Evolutionary conservation across 192 early-diverging fungal species (phyloP).

Genomic region (Jimgerdemannia lactiflua): DNA sequence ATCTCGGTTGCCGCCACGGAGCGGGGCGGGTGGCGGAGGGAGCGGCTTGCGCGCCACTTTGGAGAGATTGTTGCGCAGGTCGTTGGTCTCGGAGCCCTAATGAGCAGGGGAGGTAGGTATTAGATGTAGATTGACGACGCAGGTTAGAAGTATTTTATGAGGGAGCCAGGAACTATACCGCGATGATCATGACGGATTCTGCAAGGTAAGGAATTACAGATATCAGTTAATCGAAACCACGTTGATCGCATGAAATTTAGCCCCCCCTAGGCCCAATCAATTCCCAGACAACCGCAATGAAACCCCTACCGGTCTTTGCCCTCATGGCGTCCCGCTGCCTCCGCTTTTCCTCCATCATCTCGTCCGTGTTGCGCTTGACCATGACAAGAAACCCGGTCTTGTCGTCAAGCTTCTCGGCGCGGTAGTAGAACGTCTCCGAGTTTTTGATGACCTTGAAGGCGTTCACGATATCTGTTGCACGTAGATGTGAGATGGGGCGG

Average conservation of each 20-base stretch:
- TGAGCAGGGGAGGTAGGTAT: not conserved
- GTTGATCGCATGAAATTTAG: no score
- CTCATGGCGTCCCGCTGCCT: not conserved
- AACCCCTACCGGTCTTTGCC: slow-evolving; percentile 5
- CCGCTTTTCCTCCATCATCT: slow-evolving; percentile 38
- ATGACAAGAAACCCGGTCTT: slow-evolving; percentile 61
- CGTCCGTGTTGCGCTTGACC: slow-evolving; percentile 57
- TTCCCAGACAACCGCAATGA: not conserved
- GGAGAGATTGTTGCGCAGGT: not conserved
- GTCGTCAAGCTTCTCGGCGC: slow-evolving; percentile 64
- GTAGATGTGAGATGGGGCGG: not conserved
- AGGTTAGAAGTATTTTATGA: no score
- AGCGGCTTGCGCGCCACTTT: not conserved
- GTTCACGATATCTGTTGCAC: slow-evolving; percentile 58
- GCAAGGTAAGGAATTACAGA: not conserved
- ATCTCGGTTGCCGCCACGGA: not conserved
- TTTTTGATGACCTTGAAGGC: slow-evolving; percentile 85
- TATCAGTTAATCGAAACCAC: no score
- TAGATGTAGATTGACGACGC: no score
- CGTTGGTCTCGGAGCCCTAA: not conserved
- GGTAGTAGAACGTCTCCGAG: slow-evolving; percentile 76
- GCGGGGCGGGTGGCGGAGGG: no score
- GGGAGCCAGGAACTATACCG: not conserved
- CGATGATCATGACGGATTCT: not conserved
- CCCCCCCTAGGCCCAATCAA: not conserved